These are phyloP conservation scores for Solanum phureja DNA, from an alignment of 257 asterid species.

Conservation along the genomic window DNA sequence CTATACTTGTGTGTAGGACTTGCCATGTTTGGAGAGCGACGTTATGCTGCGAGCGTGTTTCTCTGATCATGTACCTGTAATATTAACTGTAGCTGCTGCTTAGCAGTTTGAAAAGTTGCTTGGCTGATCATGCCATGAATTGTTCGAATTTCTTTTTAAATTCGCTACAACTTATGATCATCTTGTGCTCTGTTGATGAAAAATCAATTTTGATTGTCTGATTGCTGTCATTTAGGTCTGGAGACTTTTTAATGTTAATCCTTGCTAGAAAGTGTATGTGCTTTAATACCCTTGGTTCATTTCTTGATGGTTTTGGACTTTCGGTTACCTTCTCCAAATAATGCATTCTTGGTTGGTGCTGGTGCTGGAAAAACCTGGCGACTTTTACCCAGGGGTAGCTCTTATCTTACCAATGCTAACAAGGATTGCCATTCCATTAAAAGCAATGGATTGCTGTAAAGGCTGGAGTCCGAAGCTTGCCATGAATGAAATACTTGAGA, in stretches of 20 bases:
- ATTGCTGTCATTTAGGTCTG: neutral
- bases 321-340: neutral
- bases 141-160: neutral
- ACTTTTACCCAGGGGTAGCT: too few relatives aligned
- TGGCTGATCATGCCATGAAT: neutral
- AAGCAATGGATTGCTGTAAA: neutral
- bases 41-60: too few relatives aligned
- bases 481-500: neutral
- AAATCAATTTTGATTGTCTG: too few relatives aligned
- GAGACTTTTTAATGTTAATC: neutral
- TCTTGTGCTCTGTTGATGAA: neutral
- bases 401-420: neutral
- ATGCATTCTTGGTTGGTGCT: too few relatives aligned
- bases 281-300: neutral
- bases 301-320: neutral
- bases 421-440: neutral
- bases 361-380: neutral
- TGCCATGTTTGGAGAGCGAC: neutral
- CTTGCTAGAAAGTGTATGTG: neutral
- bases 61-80: neutral
- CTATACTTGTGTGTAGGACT: neutral
- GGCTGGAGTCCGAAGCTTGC: neutral
- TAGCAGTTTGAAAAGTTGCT: too few relatives aligned
- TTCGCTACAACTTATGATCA: neutral
- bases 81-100: too few relatives aligned